These are phyloP conservation scores for Flaveria robusta DNA, from an alignment of 129 eudicot genomes.

Conservation along the genomic window DNA sequence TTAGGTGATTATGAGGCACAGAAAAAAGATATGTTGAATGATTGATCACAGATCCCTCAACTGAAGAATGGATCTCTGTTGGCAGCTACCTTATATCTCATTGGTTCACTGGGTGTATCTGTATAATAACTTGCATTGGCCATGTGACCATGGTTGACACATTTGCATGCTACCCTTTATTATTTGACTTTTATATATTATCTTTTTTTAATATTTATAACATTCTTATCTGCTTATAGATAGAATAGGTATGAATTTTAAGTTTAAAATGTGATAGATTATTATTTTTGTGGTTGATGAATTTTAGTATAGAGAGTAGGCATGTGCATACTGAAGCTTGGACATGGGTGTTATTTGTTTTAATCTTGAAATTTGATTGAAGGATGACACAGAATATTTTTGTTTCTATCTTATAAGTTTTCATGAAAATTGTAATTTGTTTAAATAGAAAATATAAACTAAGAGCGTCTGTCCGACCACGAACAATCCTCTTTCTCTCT, in stretches of 20 bases:
- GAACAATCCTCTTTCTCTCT: too few relatives aligned
- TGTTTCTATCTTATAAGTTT: not conserved
- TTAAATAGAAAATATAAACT: too few relatives aligned
- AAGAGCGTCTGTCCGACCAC: too few relatives aligned
- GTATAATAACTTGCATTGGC: conserved; percentile 22
- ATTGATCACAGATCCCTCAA: conserved; percentile 9
- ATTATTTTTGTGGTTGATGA: not conserved
- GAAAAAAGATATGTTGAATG: conserved; percentile 29
- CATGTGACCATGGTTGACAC: conserved; percentile 39
- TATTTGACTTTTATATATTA: conserved; percentile 29
- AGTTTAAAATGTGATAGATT: not conserved
- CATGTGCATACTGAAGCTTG: not conserved
- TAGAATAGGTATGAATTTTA: not conserved
- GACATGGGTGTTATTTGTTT: conserved; percentile 5
- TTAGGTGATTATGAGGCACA: conserved; percentile 17
- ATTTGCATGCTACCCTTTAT: conserved; percentile 20
- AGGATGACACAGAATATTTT: not conserved
- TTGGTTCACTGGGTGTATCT: conserved; percentile 19
- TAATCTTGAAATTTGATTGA: not conserved
- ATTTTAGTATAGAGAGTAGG: not conserved
- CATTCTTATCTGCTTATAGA: not conserved
- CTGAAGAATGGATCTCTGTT: conserved; percentile 30
- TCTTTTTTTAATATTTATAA: not conserved
- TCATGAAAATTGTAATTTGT: too few relatives aligned
- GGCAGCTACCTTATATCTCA: conserved; percentile 31